Evolutionary conservation across 768 basidiomycete species (phyloP).

Genomic region (Auriscalpium microsporum): DNA sequence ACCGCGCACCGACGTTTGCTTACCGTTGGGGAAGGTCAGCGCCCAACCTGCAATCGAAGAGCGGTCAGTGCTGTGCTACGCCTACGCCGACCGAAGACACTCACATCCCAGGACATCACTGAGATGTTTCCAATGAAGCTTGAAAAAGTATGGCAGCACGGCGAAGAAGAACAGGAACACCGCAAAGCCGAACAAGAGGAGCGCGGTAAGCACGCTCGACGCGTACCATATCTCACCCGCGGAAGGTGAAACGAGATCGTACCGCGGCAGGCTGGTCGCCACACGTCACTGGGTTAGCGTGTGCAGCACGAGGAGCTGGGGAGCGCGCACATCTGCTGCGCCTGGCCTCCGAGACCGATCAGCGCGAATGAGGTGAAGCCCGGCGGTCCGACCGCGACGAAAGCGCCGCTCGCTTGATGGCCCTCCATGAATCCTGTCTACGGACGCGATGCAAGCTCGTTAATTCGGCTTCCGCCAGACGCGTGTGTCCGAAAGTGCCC

Average conservation of each 20-base stretch:
- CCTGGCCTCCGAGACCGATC: constrained; percentile 33
- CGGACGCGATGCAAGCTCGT: not conserved
- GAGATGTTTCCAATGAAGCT: constrained; percentile 34
- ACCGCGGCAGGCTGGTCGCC: constrained; percentile 22
- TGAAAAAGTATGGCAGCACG: constrained; percentile 39
- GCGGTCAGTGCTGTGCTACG: not conserved
- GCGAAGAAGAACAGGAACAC: constrained; percentile 40
- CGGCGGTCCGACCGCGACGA: constrained; percentile 40
- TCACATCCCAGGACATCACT: constrained; percentile 38
- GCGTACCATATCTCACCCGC: constrained; percentile 41
- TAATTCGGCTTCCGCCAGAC: not conserved
- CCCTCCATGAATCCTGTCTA: constrained; percentile 40
- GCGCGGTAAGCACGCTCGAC: constrained; percentile 27
- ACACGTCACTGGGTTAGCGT: not conserved
- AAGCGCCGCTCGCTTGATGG: constrained; percentile 40
- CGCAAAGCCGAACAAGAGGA: constrained; percentile 39
- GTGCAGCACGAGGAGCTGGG: not conserved
- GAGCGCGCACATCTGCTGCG: constrained; percentile 28
- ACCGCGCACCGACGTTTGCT: not conserved
- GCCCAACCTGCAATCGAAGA: constrained; percentile 29
- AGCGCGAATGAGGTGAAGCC: constrained; percentile 42
- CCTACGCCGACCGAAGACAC: constrained; percentile 7
- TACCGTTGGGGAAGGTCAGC: constrained; percentile 35
- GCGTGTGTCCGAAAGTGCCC: not conserved
- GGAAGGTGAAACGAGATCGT: constrained; percentile 27